phyloP scores from a whole-genome alignment of 2,329 filamentous ascomycete genomes.

The Pseudogymnoascus sp. region DNA sequence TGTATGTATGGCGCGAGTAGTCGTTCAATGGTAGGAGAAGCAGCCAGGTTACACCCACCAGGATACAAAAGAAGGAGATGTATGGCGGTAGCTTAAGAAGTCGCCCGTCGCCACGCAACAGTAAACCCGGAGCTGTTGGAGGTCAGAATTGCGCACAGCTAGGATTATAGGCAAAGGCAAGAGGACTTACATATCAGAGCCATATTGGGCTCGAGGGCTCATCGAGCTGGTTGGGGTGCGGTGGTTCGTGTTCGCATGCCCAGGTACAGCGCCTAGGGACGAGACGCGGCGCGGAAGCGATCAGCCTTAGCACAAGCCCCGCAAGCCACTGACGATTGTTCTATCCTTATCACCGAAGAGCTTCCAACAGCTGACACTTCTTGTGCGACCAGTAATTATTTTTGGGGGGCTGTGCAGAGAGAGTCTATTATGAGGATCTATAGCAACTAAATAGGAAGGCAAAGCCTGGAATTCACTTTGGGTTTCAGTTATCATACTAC shows the following conservation, averaged over 20 bases:
- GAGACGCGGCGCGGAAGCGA: background rate
- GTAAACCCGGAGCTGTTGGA: constrained; percentile 45
- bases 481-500: background rate
- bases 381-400: background rate
- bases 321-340: constrained; percentile 6
- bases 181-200: constrained; percentile 12
- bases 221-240: background rate
- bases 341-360: background rate
- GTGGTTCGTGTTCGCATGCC: background rate
- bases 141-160: constrained; percentile 1
- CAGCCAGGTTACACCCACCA: constrained; percentile 83
- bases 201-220: constrained; percentile 10
- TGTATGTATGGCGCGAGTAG: constrained; percentile 88
- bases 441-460: background rate
- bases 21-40: constrained; percentile 81
- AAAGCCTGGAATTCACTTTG: background rate
- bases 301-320: background rate
- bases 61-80: constrained; percentile 73
- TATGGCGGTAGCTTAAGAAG: constrained; percentile 80
- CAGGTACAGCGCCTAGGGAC: background rate
- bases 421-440: background rate
- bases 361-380: background rate
- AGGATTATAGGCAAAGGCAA: constrained; percentile 1
- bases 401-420: background rate
- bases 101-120: constrained; percentile 70